Percentiles rank a stretch among this genome's conserved stretches.
phyloP scores from a whole-genome alignment of 2,329 filamentous ascomycete species.

The Neurospora sp. region DNA sequence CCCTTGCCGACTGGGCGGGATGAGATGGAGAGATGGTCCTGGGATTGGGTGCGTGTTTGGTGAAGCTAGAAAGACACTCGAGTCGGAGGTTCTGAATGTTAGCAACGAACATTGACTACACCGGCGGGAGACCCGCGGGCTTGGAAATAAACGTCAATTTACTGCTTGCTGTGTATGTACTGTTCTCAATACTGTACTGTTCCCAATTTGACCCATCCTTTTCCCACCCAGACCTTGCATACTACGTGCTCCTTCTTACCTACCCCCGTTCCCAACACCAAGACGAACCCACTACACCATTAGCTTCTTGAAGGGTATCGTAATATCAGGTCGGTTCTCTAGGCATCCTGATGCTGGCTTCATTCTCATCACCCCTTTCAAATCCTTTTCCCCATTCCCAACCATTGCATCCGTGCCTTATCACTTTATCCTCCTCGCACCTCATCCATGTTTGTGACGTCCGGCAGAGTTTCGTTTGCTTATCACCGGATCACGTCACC shows the following conservation, averaged over 20 bases:
- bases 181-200: background rate
- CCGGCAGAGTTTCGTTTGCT: background rate
- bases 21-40: conserved; percentile 22
- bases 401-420: background rate
- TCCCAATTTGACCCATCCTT: background rate
- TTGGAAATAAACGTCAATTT: background rate
- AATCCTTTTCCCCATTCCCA: background rate
- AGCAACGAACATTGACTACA: background rate
- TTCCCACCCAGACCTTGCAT: background rate
- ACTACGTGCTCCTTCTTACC: background rate
- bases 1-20: conserved; percentile 19
- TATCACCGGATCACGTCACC: conserved; percentile 61
- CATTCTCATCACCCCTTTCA: background rate
- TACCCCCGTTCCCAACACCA: background rate
- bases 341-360: background rate
- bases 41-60: background rate
- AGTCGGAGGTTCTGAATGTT: background rate
- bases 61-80: background rate
- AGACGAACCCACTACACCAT: background rate
- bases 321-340: background rate
- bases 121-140: background rate
- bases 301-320: background rate
- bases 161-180: background rate
- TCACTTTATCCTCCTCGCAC: background rate
- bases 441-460: background rate